Evolutionary conservation across 352 stramenopile species (phyloP), one percentile per base, ranked within the genome.

Genomic region (Globisporangium paddicum): DNA sequence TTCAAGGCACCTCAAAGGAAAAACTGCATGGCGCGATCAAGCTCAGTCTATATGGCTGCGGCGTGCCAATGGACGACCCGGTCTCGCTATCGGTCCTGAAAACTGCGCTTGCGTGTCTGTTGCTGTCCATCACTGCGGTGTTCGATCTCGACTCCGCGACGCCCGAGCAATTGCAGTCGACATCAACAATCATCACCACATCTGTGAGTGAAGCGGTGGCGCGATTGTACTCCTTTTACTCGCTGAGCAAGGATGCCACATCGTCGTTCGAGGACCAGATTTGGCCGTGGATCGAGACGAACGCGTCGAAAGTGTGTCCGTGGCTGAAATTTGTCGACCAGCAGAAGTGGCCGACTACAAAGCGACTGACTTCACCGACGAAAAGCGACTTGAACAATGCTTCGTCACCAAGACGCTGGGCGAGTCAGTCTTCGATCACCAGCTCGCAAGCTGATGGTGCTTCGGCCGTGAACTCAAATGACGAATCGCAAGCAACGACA

Each of bases 291-390:
- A 82, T 91, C 13, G 76, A 93, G 32, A 50, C 74, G 8, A 79
- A 82, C 10, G 62, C 59, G n/a, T 57, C 55, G 28, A 85, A 85
- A 44, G 68, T 66, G 8, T 58, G 87, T 8, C 74, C 78, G 42
- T 93, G 84, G 84, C 64, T 90, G 18, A 87, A 88, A 55, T 59
- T 92, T 5, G 38, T 91, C 7, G 80, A 93, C 46, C 63, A 77
- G 9, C 73, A 74, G 18, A 89, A 90, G 32, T 92, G 82, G 82
- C 83, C 82, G 0, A 75, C 66, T 4, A 75, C 63, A 0, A 81
- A 87, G 47, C 71, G 73, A 25, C 63, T 90, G 26, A 75, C 48
- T 10, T 71, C 64, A 1, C 67, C 67, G 11, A 60, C 67, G 10
- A 62, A 61, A 45, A 51, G 68, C 51, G 9, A 52, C 58, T 23